Evolutionary conservation across 2,329 filamentous ascomycete species (phyloP).

Genomic region (Anisogramma anomala): DNA sequence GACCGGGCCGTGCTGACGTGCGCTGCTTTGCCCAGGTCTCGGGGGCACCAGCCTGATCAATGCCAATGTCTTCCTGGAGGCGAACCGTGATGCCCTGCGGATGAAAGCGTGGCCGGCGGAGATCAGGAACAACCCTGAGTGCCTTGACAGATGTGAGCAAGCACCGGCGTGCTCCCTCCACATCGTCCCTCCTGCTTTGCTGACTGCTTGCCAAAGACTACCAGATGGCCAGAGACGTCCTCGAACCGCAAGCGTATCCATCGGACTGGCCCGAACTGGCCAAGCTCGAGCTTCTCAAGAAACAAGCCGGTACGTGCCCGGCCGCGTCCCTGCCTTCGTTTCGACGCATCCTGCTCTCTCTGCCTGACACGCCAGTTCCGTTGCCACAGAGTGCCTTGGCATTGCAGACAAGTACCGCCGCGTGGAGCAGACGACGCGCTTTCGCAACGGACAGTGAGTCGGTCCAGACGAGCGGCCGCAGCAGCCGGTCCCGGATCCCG

Average conservation of each 20-base stretch:
- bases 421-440: conserved; percentile 52
- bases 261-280: conserved; percentile 42
- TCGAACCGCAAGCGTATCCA: conserved; percentile 49
- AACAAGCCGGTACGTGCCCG: too few relatives aligned
- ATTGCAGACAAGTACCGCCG: conserved; percentile 41
- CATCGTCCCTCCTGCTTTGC: not conserved
- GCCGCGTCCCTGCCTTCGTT: too few relatives aligned
- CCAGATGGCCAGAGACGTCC: conserved; percentile 38
- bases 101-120: conserved; percentile 48
- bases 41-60: conserved; percentile 57
- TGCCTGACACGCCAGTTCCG: too few relatives aligned
- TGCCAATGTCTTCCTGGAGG: conserved; percentile 53
- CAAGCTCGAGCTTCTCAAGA: conserved; percentile 46
- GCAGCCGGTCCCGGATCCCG: too few relatives aligned
- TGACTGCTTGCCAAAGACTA: conserved; percentile 35
- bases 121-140: conserved; percentile 32
- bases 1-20: too few relatives aligned
- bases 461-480: too few relatives aligned
- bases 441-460: conserved; percentile 45
- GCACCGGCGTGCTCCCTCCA: not conserved
- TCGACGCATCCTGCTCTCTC: too few relatives aligned
- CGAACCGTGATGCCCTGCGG: conserved; percentile 41
- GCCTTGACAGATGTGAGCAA: conserved; percentile 38
- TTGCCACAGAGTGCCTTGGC: conserved; percentile 36
- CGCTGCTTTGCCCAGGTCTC: conserved; percentile 37